Evolutionary conservation across 176 grass and related monocot genomes (phyloP).

Genomic region (Aegilops longissima): DNA sequence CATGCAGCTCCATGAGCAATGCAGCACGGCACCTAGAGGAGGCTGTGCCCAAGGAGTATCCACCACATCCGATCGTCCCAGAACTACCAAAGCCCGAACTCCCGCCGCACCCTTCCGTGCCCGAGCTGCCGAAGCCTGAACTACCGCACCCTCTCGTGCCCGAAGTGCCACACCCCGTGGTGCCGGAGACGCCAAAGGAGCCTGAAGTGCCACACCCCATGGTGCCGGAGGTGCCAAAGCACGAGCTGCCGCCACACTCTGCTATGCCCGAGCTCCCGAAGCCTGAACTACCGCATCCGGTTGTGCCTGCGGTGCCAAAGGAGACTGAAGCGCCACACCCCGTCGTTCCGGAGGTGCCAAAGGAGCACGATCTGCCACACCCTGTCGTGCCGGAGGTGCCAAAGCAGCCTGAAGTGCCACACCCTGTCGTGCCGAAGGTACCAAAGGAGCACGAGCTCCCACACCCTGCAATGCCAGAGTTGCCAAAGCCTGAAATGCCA

Average conservation of each 20-base stretch:
- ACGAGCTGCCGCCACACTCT: not conserved
- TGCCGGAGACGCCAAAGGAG: conserved; percentile 9
- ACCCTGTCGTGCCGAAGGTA: not conserved
- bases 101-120: no score
- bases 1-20: conserved; percentile 21
- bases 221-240: conserved; percentile 1
- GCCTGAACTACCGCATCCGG: not conserved
- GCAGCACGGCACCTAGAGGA: conserved; percentile 29
- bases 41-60: not conserved
- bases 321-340: not conserved
- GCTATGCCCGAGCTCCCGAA: not conserved
- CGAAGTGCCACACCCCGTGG: not conserved
- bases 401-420: not conserved
- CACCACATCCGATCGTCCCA: no score
- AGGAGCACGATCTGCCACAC: not conserved
- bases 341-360: not conserved
- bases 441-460: not conserved
- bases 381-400: not conserved
- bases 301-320: not conserved
- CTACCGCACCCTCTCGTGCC: no score
- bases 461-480: no score
- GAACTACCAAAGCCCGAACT: no score
- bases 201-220: not conserved
- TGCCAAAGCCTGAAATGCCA: not conserved
- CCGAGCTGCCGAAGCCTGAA: no score